Base-by-base conservation (phyloP, 768 basidiomycete genomes). In the Krasilnikovozyma curviuscula region DNA sequence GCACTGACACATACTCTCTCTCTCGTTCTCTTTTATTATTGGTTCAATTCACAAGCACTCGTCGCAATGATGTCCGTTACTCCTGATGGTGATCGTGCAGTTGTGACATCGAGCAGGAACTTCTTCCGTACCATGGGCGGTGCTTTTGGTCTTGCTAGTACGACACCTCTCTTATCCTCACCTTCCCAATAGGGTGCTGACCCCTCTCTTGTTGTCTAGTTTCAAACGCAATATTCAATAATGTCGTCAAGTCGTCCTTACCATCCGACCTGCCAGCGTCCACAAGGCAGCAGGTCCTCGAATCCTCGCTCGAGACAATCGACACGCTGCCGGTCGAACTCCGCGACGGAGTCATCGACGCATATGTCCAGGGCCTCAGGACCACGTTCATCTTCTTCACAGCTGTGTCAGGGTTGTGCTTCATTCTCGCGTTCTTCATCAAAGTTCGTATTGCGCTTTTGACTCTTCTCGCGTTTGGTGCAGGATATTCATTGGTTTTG, bases 41-140 rank as follows among this genome's bases (percentile, higher is more conserved):
- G n/a, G n/a, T n/a, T n/a, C n/a, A n/a, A n/a, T 28, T 25, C 10
- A 1, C 14, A 44, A 58, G 55, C 60, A 10, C 50, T 63, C 23
- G 58, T 63, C 7, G 57, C 59, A 14, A 54, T 54, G 3, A 50
- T 60, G 30, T 54, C 57, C 6, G 56, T 54, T 5, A 55, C 56
- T 3, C 51, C 55, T 3, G 43, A 54, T 2, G 48, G 44, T 9
- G 61, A 63, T 46, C 55, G 62, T 13, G 62, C 62, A 0, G 58
- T 61, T 3, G 58, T 61, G 4, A 63, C 60, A 13, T 56, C 57
- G 1, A 54, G 53, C 1, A 52, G 61, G 23, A 61, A 61, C 46
- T 61, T 61, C 48, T 57, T 59, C 29, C 53, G 62, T 14, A 59
- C 59, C 12, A 55, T 59, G 47, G 63, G 63, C 14, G 62, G 60